Evolutionary conservation across 139 green algal species (phyloP).

Genomic region (Coelastrella sp.): DNA sequence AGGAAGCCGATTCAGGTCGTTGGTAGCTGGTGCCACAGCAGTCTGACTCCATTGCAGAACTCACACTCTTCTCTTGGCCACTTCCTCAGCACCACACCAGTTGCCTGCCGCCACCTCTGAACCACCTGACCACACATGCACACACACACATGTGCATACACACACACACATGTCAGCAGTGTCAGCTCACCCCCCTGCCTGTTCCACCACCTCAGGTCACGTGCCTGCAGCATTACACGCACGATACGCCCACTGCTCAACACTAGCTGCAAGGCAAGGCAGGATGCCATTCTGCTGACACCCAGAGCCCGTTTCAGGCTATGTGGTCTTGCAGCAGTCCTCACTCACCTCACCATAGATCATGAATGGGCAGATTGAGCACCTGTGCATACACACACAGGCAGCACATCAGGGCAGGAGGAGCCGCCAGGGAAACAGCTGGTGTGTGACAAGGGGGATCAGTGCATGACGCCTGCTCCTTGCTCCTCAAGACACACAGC

Average conservation of each 20-base stretch:
- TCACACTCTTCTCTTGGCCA: constrained; percentile 71
- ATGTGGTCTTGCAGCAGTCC: constrained; percentile 58
- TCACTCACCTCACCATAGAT: constrained; percentile 84
- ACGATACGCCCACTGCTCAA: too few relatives aligned
- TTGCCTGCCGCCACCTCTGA: constrained; percentile 69
- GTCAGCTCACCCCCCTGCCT: too few relatives aligned
- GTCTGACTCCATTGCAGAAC: not conserved
- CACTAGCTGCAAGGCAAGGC: too few relatives aligned
- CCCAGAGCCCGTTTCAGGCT: too few relatives aligned
- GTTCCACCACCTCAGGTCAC: too few relatives aligned
- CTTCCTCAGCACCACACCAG: constrained; percentile 72
- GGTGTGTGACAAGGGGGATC: not conserved
- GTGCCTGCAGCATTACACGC: too few relatives aligned
- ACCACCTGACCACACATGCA: constrained; percentile 45
- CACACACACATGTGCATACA: too few relatives aligned
- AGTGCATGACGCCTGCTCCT: not conserved
- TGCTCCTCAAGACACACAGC: not conserved
- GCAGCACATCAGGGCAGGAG: not conserved
- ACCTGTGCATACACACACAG: not conserved
- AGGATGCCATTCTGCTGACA: too few relatives aligned
- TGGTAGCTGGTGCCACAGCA: not conserved
- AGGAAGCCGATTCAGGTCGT: too few relatives aligned
- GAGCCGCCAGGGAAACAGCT: too few relatives aligned
- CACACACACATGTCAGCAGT: too few relatives aligned
- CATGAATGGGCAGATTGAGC: constrained; percentile 88